Conservation (phyloP, 2,329 filamentous ascomycete genomes). For the Ophiocordyceps camponoti-saundersi region DNA sequence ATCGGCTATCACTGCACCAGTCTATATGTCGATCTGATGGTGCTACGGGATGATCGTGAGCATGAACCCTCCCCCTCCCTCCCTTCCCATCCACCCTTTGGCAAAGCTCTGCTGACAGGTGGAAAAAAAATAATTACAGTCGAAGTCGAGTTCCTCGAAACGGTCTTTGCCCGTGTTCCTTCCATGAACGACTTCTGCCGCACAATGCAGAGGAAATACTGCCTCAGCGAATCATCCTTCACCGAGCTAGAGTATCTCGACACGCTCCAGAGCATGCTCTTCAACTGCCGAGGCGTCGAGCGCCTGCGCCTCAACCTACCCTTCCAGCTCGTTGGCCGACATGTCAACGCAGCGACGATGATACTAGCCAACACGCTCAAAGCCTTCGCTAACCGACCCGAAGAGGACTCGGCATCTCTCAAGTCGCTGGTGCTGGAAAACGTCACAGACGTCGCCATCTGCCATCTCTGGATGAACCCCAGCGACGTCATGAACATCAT, state of each 20-base stretch:
- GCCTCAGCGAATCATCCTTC: constrained; percentile 29
- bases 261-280: constrained; percentile 23
- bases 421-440: constrained; percentile 32
- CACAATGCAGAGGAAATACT: constrained; percentile 25
- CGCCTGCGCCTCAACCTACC: constrained; percentile 33
- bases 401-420: constrained; percentile 24
- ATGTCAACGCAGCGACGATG: constrained; percentile 28
- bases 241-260: constrained; percentile 29
- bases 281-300: constrained; percentile 24
- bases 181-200: constrained; percentile 27
- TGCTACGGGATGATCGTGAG: constrained; percentile 31
- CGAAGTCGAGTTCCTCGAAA: constrained; percentile 29
- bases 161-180: constrained; percentile 26
- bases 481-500: constrained; percentile 32
- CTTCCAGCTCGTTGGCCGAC: constrained; percentile 28
- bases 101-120: too few species aligned
- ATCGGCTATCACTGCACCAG: constrained; percentile 30
- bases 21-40: constrained; percentile 34
- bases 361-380: constrained; percentile 35
- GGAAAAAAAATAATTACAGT: constrained; percentile 16
- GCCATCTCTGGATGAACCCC: constrained; percentile 32
- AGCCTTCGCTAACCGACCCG: constrained; percentile 25
- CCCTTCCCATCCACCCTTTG: not conserved
- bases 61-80: not conserved
- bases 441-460: constrained; percentile 28